These are phyloP conservation scores for Mycena metata DNA, from an alignment of 768 basidiomycete species.

Conservation along the genomic window DNA sequence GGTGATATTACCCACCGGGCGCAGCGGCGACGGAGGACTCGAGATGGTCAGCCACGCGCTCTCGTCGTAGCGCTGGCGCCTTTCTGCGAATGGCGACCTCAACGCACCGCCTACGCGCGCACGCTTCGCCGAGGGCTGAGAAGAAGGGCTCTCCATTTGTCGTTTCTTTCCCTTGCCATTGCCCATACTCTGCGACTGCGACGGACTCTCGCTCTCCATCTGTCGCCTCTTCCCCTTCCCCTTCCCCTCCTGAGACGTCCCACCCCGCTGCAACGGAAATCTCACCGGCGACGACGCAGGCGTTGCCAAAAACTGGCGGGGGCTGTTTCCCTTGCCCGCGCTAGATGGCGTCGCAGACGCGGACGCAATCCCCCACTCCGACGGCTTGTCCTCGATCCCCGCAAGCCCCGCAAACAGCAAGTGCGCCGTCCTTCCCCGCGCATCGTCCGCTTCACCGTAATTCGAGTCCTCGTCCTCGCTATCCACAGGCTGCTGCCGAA, in stretches of 20 bases:
- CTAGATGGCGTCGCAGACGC: constrained; percentile 24
- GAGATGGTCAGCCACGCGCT: constrained; percentile 24
- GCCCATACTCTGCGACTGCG: background rate
- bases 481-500: constrained; percentile 41
- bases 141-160: background rate
- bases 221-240: constrained; percentile 21
- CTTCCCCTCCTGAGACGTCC: background rate
- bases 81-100: constrained; percentile 35
- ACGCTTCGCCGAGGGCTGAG: constrained; percentile 1
- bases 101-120: background rate
- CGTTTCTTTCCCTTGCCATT: constrained; percentile 34
- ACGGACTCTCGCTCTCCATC: background rate
- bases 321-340: background rate
- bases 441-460: constrained; percentile 57
- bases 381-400: constrained; percentile 41
- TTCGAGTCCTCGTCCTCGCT: constrained; percentile 60
- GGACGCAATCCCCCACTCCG: constrained; percentile 48
- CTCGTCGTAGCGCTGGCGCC: constrained; percentile 6
- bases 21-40: constrained; percentile 25
- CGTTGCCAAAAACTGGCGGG: constrained; percentile 30
- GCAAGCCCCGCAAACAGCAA: constrained; percentile 63
- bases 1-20: constrained; percentile 20
- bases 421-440: constrained; percentile 70
- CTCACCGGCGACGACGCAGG: constrained; percentile 21
- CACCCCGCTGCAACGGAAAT: background rate